These are phyloP conservation scores for Eimeria zaria DNA, from an alignment of 169 alveolate genomes.

Conservation along the genomic window DNA sequence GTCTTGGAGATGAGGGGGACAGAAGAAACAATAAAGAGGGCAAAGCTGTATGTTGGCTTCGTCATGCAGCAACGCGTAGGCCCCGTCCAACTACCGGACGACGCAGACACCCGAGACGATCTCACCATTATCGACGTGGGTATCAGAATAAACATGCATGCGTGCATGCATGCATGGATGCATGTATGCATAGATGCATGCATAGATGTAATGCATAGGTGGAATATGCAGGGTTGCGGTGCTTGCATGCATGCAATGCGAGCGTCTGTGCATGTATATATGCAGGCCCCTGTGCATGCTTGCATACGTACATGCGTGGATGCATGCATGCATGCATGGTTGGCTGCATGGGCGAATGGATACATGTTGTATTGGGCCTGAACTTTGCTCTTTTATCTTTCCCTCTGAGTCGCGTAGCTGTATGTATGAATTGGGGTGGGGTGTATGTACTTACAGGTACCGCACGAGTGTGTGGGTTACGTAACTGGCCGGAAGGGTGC, in stretches of 20 bases:
- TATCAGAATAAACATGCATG: too few species aligned
- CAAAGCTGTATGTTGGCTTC: constrained; percentile 86
- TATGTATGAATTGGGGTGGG: background rate
- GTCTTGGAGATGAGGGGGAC: constrained; percentile 88
- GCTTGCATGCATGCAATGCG: background rate
- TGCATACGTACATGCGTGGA: constrained; percentile 80
- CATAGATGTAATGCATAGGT: too few species aligned
- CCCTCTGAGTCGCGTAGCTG: too few species aligned
- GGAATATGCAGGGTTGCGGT: too few species aligned
- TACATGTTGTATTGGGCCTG: too few species aligned
- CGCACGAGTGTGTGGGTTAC: constrained; percentile 72
- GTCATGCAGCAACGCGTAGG: constrained; percentile 89
- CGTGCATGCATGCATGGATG: background rate
- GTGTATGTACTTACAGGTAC: background rate
- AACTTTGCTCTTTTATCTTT: too few species aligned
- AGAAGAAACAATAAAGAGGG: constrained; percentile 83
- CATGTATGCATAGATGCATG: background rate
- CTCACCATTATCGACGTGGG: constrained; percentile 84
- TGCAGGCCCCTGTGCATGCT: constrained; percentile 79
- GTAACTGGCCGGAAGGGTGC: constrained; percentile 89
- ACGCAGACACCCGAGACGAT: constrained; percentile 86
- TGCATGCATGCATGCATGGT: constrained; percentile 3
- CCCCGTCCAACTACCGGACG: constrained; percentile 87
- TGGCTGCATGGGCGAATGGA: too few species aligned
- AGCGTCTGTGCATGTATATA: too few species aligned